A percentile compares a stretch with the other conserved stretches of the same genome.
Evolutionary conservation across 495 filamentous ascomycete species (phyloP).

Genomic region (Umbilicaria muhlenbergii): DNA sequence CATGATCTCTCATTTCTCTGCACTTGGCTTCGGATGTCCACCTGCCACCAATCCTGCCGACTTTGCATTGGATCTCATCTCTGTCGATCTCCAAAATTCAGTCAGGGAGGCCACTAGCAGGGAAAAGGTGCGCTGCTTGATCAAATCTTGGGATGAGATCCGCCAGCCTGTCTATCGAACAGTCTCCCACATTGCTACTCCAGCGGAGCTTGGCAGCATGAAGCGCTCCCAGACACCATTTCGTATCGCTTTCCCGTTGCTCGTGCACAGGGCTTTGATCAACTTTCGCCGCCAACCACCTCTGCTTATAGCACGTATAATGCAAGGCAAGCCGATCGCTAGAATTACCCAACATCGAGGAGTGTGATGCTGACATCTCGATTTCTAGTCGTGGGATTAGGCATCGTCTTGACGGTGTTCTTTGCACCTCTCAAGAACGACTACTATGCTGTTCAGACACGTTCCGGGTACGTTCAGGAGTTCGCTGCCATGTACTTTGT

Average conservation of each 20-base stretch:
- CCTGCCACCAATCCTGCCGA: conserved; percentile 57
- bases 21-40: conserved; percentile 45
- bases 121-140: conserved; percentile 40
- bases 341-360: too few relatives aligned
- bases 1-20: conserved; percentile 49
- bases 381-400: conserved; percentile 37
- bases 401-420: conserved; percentile 50
- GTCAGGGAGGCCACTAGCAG: conserved; percentile 40
- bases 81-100: conserved; percentile 50
- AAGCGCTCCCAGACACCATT: conserved; percentile 45
- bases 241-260: conserved; percentile 41
- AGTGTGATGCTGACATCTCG: too few relatives aligned
- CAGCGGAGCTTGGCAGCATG: conserved; percentile 53
- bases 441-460: conserved; percentile 52
- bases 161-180: conserved; percentile 12
- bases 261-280: conserved; percentile 45
- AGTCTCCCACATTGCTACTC: conserved; percentile 36
- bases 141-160: conserved; percentile 31
- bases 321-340: conserved; percentile 24
- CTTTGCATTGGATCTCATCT: conserved; percentile 61
- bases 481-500: conserved; percentile 57
- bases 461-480: conserved; percentile 55
- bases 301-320: conserved; percentile 44
- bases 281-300: conserved; percentile 53
- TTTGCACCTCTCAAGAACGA: conserved; percentile 55